These are phyloP conservation scores for Starmerella vaccinii DNA, from an alignment of 805 yeast species.

Conservation along the genomic window DNA sequence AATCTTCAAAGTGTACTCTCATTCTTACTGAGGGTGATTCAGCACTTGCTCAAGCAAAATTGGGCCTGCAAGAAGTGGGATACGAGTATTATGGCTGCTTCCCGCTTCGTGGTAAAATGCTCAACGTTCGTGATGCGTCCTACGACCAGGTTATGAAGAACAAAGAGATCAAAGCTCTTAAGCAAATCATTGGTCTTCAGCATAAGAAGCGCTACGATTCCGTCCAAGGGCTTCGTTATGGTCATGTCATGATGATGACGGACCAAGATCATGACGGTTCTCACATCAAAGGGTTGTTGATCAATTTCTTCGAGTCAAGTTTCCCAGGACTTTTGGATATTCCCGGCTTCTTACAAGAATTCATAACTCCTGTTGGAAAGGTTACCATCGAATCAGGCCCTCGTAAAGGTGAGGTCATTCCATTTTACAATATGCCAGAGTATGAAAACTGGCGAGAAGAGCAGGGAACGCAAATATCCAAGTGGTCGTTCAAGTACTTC, in stretches of 20 bases:
- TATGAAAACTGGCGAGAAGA: conserved; percentile 86
- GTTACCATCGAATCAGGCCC: conserved; percentile 57
- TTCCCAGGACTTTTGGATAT: conserved; percentile 86
- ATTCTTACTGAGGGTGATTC: conserved; percentile 96
- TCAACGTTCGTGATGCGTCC: conserved; percentile 93
- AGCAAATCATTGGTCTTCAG: conserved; percentile 89
- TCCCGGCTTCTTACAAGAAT: conserved; percentile 87
- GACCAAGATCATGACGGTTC: conserved; percentile 99
- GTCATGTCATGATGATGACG: conserved; percentile 97
- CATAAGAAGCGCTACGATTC: conserved; percentile 78
- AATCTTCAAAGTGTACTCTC: conserved; percentile 83
- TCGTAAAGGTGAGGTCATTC: conserved; percentile 38
- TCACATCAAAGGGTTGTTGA: conserved; percentile 90
- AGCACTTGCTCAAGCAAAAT: conserved; percentile 81
- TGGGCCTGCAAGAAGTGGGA: conserved; percentile 90
- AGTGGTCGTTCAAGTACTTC: conserved; percentile 87
- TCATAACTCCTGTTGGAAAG: conserved; percentile 92
- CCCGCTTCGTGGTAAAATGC: conserved; percentile 88
- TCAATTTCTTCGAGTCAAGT: conserved; percentile 83
- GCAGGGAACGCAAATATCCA: conserved; percentile 57
- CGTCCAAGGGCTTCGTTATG: conserved; percentile 70
- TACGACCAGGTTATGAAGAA: conserved; percentile 91
- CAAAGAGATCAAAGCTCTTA: conserved; percentile 88
- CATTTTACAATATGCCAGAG: conserved; percentile 93
- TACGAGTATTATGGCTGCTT: conserved; percentile 91